Percentiles rank a stretch among this genome's conserved stretches.
Conservation (phyloP, 2,329 filamentous ascomycete genomes). For the Fusarium cyanostomum region DNA sequence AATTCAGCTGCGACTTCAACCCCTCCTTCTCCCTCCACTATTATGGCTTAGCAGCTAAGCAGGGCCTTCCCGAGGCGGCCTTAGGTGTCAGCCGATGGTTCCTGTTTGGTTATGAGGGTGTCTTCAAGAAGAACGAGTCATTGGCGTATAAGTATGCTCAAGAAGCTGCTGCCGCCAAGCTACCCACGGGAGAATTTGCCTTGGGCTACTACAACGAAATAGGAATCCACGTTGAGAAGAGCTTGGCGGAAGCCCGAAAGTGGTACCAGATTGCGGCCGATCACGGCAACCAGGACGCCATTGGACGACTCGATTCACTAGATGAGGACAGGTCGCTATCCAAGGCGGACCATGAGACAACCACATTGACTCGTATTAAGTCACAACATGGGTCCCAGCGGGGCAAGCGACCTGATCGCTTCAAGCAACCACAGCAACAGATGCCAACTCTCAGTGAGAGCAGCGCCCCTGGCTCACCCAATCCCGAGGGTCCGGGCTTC, state of each 20-base stretch:
- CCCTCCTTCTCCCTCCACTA: constrained; percentile 94
- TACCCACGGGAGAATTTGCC: constrained; percentile 93
- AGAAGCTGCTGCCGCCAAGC: constrained; percentile 80
- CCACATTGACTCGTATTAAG: constrained; percentile 88
- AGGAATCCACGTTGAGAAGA: constrained; percentile 88
- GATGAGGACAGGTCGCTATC: constrained; percentile 84
- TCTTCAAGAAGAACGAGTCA: constrained; percentile 96
- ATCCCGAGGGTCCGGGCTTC: constrained; percentile 32
- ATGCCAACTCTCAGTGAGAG: constrained; percentile 62
- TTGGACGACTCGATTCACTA: constrained; percentile 83
- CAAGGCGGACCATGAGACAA: constrained; percentile 90
- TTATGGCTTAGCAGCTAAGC: constrained; percentile 89
- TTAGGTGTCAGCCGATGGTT: constrained; percentile 99
- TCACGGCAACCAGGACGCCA: constrained; percentile 91
- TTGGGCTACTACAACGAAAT: constrained; percentile 98
- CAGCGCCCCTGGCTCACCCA: constrained; percentile 45
- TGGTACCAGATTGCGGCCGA: constrained; percentile 94
- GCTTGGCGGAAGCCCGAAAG: constrained; percentile 79
- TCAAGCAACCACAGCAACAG: constrained; percentile 58
- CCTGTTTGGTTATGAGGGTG: constrained; percentile 89
- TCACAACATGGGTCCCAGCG: constrained; percentile 77
- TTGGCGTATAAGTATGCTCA: constrained; percentile 91
- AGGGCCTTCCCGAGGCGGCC: constrained; percentile 92
- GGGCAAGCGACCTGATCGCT: constrained; percentile 68
- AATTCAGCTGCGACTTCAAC: constrained; percentile 93